Evolutionary conservation across 1,284 basidiomycete species (phyloP).

Genomic region (Puccinia novopanici): DNA sequence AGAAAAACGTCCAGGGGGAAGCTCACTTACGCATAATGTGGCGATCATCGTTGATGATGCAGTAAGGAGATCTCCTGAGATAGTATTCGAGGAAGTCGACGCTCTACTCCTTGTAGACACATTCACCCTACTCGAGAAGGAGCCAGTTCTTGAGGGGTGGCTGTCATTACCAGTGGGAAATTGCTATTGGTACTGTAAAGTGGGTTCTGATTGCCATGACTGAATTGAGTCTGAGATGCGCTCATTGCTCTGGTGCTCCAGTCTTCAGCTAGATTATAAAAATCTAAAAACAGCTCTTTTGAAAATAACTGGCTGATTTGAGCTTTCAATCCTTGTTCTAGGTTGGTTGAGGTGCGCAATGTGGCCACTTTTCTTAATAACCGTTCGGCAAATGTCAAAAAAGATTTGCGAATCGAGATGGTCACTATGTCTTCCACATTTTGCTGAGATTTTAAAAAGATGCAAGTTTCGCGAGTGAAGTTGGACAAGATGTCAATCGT

Average conservation of each 20-base stretch:
- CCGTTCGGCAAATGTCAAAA: conserved; percentile 36
- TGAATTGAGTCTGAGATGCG: background rate
- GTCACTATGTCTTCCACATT: conserved; percentile 44
- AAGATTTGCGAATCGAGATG: conserved; percentile 48
- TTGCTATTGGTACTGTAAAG: background rate
- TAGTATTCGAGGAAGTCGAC: conserved; percentile 1
- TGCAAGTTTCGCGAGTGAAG: conserved; percentile 43
- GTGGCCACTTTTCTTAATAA: conserved; percentile 28
- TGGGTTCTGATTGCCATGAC: background rate
- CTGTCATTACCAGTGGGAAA: background rate
- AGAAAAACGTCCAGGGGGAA: background rate
- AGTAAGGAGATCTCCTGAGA: conserved; percentile 33
- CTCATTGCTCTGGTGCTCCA: conserved; percentile 20
- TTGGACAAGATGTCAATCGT: conserved; percentile 39
- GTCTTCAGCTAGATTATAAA: conserved; percentile 50
- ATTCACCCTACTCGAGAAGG: conserved; percentile 17
- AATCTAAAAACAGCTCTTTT: conserved; percentile 35
- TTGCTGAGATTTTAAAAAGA: conserved; percentile 45
- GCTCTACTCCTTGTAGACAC: background rate
- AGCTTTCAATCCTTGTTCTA: background rate
- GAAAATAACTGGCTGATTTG: conserved; percentile 31
- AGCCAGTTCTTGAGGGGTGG: conserved; percentile 6
- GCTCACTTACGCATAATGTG: conserved; percentile 39
- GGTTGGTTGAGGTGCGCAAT: background rate
- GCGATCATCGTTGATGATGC: conserved; percentile 44